phyloP scores from a whole-genome alignment of 257 asterid genomes.

The Penstemon eatonii region DNA sequence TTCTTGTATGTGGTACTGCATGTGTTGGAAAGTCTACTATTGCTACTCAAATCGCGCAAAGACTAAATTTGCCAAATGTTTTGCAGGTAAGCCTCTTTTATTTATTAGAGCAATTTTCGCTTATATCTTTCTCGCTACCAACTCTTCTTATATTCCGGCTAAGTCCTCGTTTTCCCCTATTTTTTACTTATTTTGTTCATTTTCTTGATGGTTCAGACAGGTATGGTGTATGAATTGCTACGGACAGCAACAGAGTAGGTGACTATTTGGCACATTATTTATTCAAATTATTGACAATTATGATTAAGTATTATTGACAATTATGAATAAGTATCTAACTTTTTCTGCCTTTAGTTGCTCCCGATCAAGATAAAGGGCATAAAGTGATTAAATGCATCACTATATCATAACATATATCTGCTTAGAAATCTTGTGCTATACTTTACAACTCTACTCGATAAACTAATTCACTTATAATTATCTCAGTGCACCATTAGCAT shows the following conservation, averaged over 20 bases:
- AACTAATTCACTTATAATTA: constrained; percentile 27
- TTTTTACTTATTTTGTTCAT: constrained; percentile 30
- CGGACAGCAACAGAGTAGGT: constrained; percentile 98
- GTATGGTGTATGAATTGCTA: constrained; percentile 95
- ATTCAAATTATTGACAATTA: constrained; percentile 18
- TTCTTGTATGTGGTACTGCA: constrained; percentile 99
- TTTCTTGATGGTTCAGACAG: constrained; percentile 64
- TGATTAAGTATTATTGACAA: constrained; percentile 14
- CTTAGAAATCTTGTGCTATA: constrained; percentile 18
- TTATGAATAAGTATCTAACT: constrained; percentile 20
- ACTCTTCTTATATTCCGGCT: constrained; percentile 2
- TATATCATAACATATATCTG: constrained; percentile 6
- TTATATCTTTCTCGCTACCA: constrained; percentile 20
- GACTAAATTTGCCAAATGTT: constrained; percentile 95
- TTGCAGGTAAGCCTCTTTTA: constrained; percentile 60
- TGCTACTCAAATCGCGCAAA: constrained; percentile 98
- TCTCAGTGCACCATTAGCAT: constrained; percentile 87
- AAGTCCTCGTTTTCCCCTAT: background rate
- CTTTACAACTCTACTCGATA: constrained; percentile 21
- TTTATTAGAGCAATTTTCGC: constrained; percentile 19
- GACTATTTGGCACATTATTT: constrained; percentile 27
- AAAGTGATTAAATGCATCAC: constrained; percentile 13
- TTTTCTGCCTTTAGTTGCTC: constrained; percentile 23
- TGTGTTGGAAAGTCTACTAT: constrained; percentile 97
- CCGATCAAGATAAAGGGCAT: background rate